Evolutionary conservation across 2,329 filamentous ascomycete species (phyloP), one percentile per base, ranked within the genome.

Genomic region (Leptographium wingfieldii): DNA sequence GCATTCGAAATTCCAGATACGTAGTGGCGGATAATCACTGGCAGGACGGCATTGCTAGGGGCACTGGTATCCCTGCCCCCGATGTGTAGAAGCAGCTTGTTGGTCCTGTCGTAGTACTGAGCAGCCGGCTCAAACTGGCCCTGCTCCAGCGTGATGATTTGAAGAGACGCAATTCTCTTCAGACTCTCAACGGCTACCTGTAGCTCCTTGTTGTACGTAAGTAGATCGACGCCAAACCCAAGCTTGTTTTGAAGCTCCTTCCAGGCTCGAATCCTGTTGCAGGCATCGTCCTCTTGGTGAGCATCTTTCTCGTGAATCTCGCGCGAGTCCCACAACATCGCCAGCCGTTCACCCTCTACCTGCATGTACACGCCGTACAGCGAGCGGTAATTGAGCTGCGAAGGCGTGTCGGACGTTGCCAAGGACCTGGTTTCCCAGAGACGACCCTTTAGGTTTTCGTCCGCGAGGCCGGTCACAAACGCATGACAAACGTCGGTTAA

Each of bases 341-440:
- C 71, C 27, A 83, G 67, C 25, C 72, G 71, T 65, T 85, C 82
- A 9, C 82, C 82, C 65, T 86, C 82, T 2, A 76, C 69, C 63
- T 84, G 80, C 16, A 72, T 76, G 62, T 73, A 76, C 2, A 82
- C 74, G 0, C 80, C 80, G n/a, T 73, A 69, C 0, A 86, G 74
- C 3, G 81, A 80, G 48, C 79, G 76, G 60, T 73, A 69, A 56
- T 69, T 69, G 6, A 69, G 64, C 2, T 63, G 57, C 2, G 68
- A 66, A 0, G 67, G 59, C 1, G 62, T 57, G 10, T 68, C 62
- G 16, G 67, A 68, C 35, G 74, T 73, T 6, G 70, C 67, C 7
- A 84, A 72, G 2, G 81, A 82, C n/a, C 71, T 72, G 58, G 76
- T 80, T 5, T 63, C 66, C 46, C 71, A 64, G 3, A 86, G 68